Base-by-base conservation (phyloP, 1,139 yeast genomes). In the Lodderomyces margitis region DNA sequence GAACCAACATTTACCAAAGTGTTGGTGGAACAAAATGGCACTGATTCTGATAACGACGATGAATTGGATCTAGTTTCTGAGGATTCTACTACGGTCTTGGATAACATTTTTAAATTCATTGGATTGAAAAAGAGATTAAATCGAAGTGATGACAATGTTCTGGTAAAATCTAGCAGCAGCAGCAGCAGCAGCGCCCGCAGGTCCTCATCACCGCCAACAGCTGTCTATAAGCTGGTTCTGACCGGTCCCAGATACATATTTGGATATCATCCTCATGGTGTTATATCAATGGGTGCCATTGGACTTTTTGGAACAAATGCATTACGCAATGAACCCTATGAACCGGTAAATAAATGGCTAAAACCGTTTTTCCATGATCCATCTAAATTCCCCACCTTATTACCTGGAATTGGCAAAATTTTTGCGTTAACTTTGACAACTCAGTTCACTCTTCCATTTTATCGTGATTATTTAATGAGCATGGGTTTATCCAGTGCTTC, bases 261-360 rank as follows among this genome's bases (percentile, higher is more conserved):
- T 62, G 96, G 97, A 0, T 86, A 88, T 57, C 98, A 91, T 61
- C 98, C 99, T 0, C 98, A 92, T 59, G 98, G 99, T 0, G 91
- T 92, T 9, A 89, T 91, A 21, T 88, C 96, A 0, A 75, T 91
- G 78, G 97, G 98, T 1, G 94, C 85, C 0, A 81, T 92, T 61
- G 96, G 96, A 4, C 83, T 83, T 0, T 73, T 92, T 54, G 92
- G 84, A 0, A 86, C 95, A 8, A 91, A 91, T 51, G 94, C 91
- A 10, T 49, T 72, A 24, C 51, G 75, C 31, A 72, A 72, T 49
- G 76, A 71, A 51, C 76, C 77, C 0, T 72, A 57, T 46, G 60
- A 62, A 44, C 71, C 76, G 3, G 68, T 71, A 0, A 75, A 85
- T 5, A 73, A 74, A 27, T 86, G 87, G 75, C 52, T 72, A 28